A percentile compares a stretch with the other conserved stretches of the same genome.
Conservation (phyloP, 2,329 filamentous ascomycete genomes). For the Phialophora macrospora region DNA sequence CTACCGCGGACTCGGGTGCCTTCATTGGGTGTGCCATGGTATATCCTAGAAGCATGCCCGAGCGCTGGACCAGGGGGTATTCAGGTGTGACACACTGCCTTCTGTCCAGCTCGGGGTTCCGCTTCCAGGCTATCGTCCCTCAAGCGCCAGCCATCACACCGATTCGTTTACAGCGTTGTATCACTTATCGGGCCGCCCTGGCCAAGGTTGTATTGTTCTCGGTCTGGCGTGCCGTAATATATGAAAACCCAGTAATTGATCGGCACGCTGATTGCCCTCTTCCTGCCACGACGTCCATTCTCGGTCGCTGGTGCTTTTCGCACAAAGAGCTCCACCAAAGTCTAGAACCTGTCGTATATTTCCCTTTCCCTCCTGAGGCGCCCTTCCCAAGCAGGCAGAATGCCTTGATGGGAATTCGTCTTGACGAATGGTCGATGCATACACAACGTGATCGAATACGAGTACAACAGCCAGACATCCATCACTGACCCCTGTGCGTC, state of each 20-base stretch:
- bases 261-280: neutral
- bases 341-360: slow-evolving; percentile 2
- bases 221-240: neutral
- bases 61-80: neutral
- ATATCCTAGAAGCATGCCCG: neutral
- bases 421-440: neutral
- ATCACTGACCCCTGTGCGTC: neutral
- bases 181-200: slow-evolving; percentile 13
- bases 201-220: slow-evolving; percentile 19
- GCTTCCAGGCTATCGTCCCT: neutral
- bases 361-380: neutral
- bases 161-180: slow-evolving; percentile 17
- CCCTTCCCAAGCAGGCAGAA: neutral
- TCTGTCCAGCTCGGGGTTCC: neutral
- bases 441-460: neutral
- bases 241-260: slow-evolving; percentile 10
- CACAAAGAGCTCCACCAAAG: slow-evolving; percentile 1
- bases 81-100: neutral
- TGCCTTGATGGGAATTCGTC: neutral
- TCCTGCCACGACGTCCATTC: slow-evolving; percentile 7
- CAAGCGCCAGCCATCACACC: neutral
- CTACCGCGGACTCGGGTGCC: neutral
- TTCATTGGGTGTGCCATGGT: neutral
- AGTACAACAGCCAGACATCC: neutral
- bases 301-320: slow-evolving; percentile 4